Evolutionary conservation across 2,329 filamentous ascomycete species (phyloP), one percentile per base, ranked within the genome.

Genomic region (Podosphaera leucotricha): DNA sequence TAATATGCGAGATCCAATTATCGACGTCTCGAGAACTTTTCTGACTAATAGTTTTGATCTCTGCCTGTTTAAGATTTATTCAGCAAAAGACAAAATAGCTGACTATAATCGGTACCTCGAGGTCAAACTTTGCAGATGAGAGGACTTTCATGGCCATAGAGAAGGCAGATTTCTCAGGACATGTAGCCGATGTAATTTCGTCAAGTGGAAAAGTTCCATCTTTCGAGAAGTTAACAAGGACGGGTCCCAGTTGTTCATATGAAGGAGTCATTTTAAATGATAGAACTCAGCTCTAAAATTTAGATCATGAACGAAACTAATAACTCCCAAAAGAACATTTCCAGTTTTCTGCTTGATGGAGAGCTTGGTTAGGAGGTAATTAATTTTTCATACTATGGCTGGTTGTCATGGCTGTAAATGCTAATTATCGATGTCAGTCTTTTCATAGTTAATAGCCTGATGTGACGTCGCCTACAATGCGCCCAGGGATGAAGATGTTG

Each of bases 1-100:
- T 83, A 41, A 86, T 84, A 59, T 90, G 83, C 43, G 68, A 64
- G 46, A 92, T 81, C 87, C 87, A 95, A 43, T 77, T 72, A 56
- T 84, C 80, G 43, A 93, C 79, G 54, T 92, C 80, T 35, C 77
- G 72, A 46, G 77, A 80, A 16, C 76, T 80, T 51, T 84, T 75
- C 55, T 75, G 72, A 60, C 86, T 92, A 48, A 90, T 72, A 19
- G 65, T 60, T 50, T 77, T 78, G 46, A 95, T 79, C 53, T 92
- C 77, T 22, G 43, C 47, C 54, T 58, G 24, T 44, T 15, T 10
- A 16, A 28, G 16, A 11, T 19, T 19, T 30, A 13, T n/a, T 37
- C 20, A 18, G 16, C 37, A n/a, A 38, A 30, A 13, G 20, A 16
- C 30, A 35, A 38, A 21, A 38, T 11, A 43, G 18, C n/a, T 20